A percentile compares a stretch with the other conserved stretches of the same genome.
Evolutionary conservation across 192 early-diverging fungal genomes (phyloP).

Genomic region (Coemansia sp.): DNA sequence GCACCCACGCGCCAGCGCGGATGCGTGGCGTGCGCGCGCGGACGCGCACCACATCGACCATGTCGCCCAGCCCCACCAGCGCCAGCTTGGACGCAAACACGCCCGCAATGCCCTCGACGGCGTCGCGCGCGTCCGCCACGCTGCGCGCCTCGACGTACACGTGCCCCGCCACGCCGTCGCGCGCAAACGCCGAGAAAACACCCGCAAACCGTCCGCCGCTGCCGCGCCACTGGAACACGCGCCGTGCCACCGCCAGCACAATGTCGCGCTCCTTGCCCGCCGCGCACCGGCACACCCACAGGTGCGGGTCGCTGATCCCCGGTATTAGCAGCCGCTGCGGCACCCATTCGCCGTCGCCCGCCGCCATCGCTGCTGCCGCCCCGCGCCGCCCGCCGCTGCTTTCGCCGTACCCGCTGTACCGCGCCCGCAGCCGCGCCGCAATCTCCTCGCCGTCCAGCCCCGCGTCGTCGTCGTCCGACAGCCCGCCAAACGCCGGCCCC

Average conservation of each 20-base stretch:
- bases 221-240: conserved; percentile 65
- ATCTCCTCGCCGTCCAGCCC: conserved; percentile 79
- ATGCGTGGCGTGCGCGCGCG: conserved; percentile 54
- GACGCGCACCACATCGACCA: conserved; percentile 83
- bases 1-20: conserved; percentile 75
- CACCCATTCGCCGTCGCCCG: conserved; percentile 53
- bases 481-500: conserved; percentile 56
- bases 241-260: conserved; percentile 73
- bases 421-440: conserved; percentile 66
- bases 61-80: conserved; percentile 87
- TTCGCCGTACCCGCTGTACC: conserved; percentile 65
- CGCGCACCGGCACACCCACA: conserved; percentile 86
- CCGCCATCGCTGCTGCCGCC: conserved; percentile 45
- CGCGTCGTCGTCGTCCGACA: conserved; percentile 69
- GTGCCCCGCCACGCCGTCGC: conserved; percentile 83
- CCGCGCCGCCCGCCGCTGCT: conserved; percentile 30
- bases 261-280: conserved; percentile 84
- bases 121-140: conserved; percentile 73
- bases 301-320: conserved; percentile 78
- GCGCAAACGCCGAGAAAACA: conserved; percentile 76
- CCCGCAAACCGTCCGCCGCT: conserved; percentile 58
- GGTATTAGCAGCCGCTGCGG: conserved; percentile 80
- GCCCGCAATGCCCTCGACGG: conserved; percentile 71
- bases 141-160: conserved; percentile 87
- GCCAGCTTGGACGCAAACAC: conserved; percentile 66